Base-by-base conservation (phyloP, 2,329 filamentous ascomycete genomes). In the Fusarium brevicatenulatum region DNA sequence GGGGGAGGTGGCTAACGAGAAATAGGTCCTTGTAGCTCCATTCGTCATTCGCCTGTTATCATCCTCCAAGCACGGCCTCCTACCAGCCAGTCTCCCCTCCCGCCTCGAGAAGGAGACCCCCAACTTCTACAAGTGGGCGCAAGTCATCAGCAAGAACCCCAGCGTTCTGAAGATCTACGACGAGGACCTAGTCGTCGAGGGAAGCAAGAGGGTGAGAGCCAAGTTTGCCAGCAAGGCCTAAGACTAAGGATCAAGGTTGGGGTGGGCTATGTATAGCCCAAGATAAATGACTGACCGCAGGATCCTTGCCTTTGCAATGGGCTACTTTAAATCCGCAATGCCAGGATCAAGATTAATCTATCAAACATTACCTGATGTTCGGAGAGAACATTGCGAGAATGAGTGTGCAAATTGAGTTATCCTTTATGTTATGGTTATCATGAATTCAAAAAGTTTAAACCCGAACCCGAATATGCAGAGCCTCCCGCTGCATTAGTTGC, bases 111-210 rank as follows among this genome's bases (percentile, higher is more conserved):
- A 87, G 66, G 84, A 85, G 63, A 82, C 91, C n/a, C 92, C 92
- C 3, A 88, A 87, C 63, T 94, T 93, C 79, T 86, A 86, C 77
- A 89, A 87, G 71, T 95, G 93, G 92, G 89, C 88, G 0, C 82
- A 89, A 66, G 87, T 86, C 3, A 87, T 92, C 5, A 80, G 86
- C 9, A 83, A 84, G 66, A 87, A 93, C 63, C 88, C 91, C 21
- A 94, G 91, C 73, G 92, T 95, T 21, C 89, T 85, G 1, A 85
- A 83, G 53, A 90, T 91, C 66, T 93, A 85, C 76, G 80, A 92
- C 61, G 90, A 90, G 81, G 66, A 77, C 16, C 42, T n/a, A 4
- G 52, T 78, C 5, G 61, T 72, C 7, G 46, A 72, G 15, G 39
- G 16, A 13, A 73, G 73, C 16, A 77, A 73, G 73, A 73, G 71